Conservation (phyloP, 768 basidiomycete species). For the Trametes cinnabarina region DNA sequence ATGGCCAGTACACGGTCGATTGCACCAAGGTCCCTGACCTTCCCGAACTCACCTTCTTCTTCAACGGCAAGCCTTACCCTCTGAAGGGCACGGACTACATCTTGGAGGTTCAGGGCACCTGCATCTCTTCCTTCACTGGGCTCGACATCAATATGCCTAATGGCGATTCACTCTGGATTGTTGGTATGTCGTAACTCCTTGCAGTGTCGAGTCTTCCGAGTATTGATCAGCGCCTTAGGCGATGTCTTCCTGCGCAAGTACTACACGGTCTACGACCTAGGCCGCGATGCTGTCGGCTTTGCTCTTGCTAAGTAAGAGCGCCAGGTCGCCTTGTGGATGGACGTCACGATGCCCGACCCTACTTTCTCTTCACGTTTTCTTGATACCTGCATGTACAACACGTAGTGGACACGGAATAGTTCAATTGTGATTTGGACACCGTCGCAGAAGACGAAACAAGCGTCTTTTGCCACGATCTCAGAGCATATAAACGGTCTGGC, state of each 20-base stretch:
- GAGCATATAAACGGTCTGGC: too few relatives aligned
- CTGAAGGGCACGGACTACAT: constrained; percentile 87
- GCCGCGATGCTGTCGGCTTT: constrained; percentile 79
- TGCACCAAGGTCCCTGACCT: constrained; percentile 82
- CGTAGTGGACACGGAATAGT: constrained; percentile 1
- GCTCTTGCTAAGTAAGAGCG: constrained; percentile 44
- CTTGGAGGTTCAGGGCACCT: constrained; percentile 86
- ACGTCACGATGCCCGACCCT: not conserved
- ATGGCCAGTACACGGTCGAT: constrained; percentile 90
- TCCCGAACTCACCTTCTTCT: constrained; percentile 82
- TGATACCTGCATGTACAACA: constrained; percentile 19
- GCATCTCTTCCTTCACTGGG: constrained; percentile 91
- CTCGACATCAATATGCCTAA: constrained; percentile 81
- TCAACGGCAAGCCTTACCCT: constrained; percentile 75
- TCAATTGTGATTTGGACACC: too few relatives aligned
- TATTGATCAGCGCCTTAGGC: constrained; percentile 38
- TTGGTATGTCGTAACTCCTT: constrained; percentile 57
- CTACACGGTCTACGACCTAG: constrained; percentile 87
- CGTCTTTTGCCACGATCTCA: too few relatives aligned
- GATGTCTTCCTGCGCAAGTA: constrained; percentile 92
- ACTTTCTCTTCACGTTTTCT: not conserved
- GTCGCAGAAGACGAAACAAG: too few relatives aligned
- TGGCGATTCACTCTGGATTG: constrained; percentile 80
- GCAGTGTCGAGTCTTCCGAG: not conserved
- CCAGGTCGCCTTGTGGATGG: not conserved